Evolutionary conservation across 352 stramenopile species (phyloP), one percentile per base, ranked within the genome.

Genomic region (Pythium vanterpoolii): DNA sequence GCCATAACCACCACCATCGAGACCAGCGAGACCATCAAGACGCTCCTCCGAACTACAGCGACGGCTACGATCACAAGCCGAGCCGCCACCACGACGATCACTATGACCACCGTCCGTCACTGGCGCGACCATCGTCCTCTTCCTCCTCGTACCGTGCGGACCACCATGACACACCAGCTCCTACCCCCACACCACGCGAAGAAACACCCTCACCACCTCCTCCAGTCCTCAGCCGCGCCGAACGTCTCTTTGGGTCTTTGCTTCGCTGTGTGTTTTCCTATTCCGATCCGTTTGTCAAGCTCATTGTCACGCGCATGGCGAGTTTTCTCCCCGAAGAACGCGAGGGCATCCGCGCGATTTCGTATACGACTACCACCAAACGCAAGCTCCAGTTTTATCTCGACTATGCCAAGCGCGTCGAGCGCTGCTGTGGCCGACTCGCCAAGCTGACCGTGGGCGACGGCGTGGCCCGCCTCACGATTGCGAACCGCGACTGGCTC

Each of bases 371-470:
- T 18, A 90, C 83, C 53, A 90, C 88, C 31, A 66, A 77, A 14
- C 73, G 82, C 4, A 92, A 89, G 45, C 75, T 89, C 64, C 77
- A 73, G 21, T 92, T 79, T 47, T 92, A 89, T 42, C 53, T 90
- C 0, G 77, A 88, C 38, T 88, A 89, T 34, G 64, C 73, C 13
- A 57, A 86, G 54, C 70, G 78, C 5, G 79, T 83, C 21, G 62
- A 84, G 44, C 51, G 72, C 1, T 49, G 77, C 7, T 83, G 69
- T 23, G 66, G 76, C 23, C 38, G 44, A 3, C 60, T 73, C 14
- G 61, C 85, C 10, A 76, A 76, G 36, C 59, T 92, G 9, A 72
- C 66, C 16, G 68, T 88, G 28, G 46, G 72, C 7, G 58, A 74
- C 30, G 52, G 42, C 3, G 72, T 71, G 50, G 78, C 68, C 11